phyloP scores from a whole-genome alignment of 305 asterid species.

The Withania somnifera region DNA sequence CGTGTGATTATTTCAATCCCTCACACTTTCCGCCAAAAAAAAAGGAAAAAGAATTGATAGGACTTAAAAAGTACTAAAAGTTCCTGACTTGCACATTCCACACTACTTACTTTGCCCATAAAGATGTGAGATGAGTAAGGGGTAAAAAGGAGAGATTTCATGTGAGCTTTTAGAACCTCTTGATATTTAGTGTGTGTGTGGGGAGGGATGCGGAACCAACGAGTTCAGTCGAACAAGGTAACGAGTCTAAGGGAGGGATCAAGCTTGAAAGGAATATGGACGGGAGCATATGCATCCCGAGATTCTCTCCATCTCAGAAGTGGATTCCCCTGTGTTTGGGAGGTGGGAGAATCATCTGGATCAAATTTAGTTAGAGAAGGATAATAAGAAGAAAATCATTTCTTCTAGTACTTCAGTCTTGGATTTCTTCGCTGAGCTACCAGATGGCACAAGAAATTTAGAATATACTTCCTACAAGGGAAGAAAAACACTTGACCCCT shows the following conservation, averaged over 20 bases:
- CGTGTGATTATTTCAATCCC: neutral
- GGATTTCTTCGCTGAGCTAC: neutral
- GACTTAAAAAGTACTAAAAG: neutral
- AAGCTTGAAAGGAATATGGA: too few species aligned
- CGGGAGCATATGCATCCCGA: too few species aligned
- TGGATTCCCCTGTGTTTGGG: too few species aligned
- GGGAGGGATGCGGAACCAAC: too few species aligned
- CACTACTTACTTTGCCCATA: neutral
- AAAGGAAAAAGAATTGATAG: neutral
- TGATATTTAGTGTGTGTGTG: neutral
- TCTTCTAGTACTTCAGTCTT: neutral
- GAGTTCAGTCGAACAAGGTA: too few species aligned
- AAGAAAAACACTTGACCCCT: neutral
- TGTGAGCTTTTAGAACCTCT: neutral
- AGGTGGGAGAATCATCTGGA: neutral
- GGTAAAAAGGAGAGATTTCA: neutral
- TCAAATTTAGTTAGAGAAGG: neutral
- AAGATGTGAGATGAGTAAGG: neutral
- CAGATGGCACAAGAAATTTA: neutral
- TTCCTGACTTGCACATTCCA: neutral
- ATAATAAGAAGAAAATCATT: neutral
- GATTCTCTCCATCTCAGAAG: too few species aligned
- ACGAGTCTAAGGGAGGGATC: too few species aligned
- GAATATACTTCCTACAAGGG: neutral
- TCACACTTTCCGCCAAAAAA: neutral